Evolutionary conservation across 805 yeast species (phyloP).

Genomic region (Starmerella etchellsii): DNA sequence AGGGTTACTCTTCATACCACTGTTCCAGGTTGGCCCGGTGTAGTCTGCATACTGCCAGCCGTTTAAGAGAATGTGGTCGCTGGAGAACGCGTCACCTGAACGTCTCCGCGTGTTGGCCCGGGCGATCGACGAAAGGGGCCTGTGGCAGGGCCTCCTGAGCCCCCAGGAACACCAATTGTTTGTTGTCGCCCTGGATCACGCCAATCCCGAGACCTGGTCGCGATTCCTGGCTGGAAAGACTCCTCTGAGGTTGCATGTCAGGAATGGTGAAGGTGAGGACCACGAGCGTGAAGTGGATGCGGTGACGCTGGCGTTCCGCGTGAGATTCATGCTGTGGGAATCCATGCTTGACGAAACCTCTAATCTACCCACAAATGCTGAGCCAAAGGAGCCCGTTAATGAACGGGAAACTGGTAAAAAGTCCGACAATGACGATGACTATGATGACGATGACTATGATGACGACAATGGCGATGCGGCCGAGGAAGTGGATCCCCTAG

Average conservation of each 20-base stretch:
- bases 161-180: conserved; percentile 30
- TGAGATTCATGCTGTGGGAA: conserved; percentile 33
- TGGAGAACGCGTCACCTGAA: conserved; percentile 17
- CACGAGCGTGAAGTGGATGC: conserved; percentile 23
- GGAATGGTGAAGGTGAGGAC: conserved; percentile 4
- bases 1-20: too few species aligned
- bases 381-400: not conserved
- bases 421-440: conserved; percentile 26
- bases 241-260: conserved; percentile 19
- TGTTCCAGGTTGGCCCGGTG: too few species aligned
- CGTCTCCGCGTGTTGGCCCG: conserved; percentile 14
- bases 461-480: conserved; percentile 31
- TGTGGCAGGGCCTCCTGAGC: conserved; percentile 26
- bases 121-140: conserved; percentile 13
- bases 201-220: conserved; percentile 27
- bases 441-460: conserved; percentile 31
- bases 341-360: conserved; percentile 6
- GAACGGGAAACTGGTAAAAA: not conserved
- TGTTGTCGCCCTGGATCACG: conserved; percentile 22
- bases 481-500: conserved; percentile 18
- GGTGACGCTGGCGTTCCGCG: conserved; percentile 28
- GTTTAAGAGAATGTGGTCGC: too few species aligned
- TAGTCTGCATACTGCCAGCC: too few species aligned
- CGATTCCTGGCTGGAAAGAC: conserved; percentile 25
- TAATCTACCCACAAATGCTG: not conserved